Conservation (phyloP, 225 moss, liverwort and hornwort genomes). For the Pleurozium schreberi region DNA sequence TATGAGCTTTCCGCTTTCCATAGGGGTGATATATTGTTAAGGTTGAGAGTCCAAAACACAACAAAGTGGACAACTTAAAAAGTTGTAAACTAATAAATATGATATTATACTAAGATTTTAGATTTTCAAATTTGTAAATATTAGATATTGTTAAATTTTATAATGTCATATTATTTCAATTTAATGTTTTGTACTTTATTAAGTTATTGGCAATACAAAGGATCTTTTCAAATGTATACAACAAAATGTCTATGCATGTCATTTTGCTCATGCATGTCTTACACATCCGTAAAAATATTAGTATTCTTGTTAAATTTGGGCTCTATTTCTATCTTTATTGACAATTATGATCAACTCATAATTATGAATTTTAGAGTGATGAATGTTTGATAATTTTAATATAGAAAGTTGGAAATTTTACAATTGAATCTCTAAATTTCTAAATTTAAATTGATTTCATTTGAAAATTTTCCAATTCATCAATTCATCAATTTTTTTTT, state of each 20-base stretch:
- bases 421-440: background rate
- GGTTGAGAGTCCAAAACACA: background rate
- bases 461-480: background rate
- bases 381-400: background rate
- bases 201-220: background rate
- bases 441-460: background rate
- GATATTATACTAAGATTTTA: background rate
- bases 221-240: background rate
- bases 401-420: background rate
- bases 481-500: background rate
- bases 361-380: background rate
- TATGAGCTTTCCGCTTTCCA: background rate
- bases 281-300: background rate
- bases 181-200: background rate
- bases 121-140: background rate
- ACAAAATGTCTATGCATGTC: background rate
- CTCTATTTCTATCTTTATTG: background rate
- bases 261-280: background rate
- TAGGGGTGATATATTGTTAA: background rate
- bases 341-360: background rate
- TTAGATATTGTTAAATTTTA: accelerated
- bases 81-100: background rate
- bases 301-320: background rate
- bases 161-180: background rate
- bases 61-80: background rate